These are phyloP conservation scores for Eucalyptus cloeziana DNA, from an alignment of 345 rosid species.

Conservation along the genomic window DNA sequence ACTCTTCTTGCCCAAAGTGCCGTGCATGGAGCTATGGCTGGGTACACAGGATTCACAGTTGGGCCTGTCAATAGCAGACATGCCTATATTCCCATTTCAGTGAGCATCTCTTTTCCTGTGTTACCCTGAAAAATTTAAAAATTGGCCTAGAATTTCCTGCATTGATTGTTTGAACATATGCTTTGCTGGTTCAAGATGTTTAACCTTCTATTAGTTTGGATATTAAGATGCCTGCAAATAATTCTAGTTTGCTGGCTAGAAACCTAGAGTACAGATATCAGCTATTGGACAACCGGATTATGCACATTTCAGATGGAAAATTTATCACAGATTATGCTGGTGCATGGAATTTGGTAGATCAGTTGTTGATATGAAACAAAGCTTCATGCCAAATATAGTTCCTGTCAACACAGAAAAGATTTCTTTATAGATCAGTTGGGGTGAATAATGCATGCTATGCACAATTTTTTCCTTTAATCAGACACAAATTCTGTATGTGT, in stretches of 20 bases:
- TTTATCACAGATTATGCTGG: background rate
- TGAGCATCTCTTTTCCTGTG: constrained; percentile 11
- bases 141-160: background rate
- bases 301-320: background rate
- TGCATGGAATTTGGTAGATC: background rate
- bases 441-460: background rate
- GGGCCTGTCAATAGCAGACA: constrained; percentile 93
- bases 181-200: background rate
- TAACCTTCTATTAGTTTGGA: background rate
- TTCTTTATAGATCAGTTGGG: background rate
- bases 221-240: background rate
- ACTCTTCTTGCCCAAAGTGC: constrained; percentile 97
- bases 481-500: background rate
- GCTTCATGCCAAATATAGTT: background rate
- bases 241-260: background rate
- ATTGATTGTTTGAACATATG: background rate
- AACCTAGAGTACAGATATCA: background rate
- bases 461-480: background rate
- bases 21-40: constrained; percentile 98
- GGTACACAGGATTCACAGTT: constrained; percentile 90
- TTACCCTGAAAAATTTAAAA: background rate
- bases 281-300: background rate
- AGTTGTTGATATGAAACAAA: background rate
- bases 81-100: constrained; percentile 80
- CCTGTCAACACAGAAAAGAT: background rate